Percentiles rank a stretch among this genome's conserved stretches.
phyloP scores from a whole-genome alignment of 1,284 basidiomycete genomes.

The Austroboletus niveus region DNA sequence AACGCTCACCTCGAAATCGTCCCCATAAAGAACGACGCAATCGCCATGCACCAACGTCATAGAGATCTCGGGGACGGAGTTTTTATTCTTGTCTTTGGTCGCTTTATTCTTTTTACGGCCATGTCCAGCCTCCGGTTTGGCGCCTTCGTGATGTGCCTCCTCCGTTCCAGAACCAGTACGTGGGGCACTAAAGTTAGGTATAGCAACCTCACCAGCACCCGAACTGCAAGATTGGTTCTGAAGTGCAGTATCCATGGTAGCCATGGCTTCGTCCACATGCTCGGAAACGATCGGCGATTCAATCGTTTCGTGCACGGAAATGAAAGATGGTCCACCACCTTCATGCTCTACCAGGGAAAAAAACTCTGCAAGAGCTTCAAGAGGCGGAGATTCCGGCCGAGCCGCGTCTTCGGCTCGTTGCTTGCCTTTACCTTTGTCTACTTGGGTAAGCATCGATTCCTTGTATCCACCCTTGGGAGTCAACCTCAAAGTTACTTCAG shows the following conservation, averaged over 20 bases:
- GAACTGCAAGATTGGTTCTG: background rate
- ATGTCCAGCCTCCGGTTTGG: conserved; percentile 4
- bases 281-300: conserved; percentile 3
- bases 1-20: conserved; percentile 50
- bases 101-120: conserved; percentile 16
- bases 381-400: conserved; percentile 2
- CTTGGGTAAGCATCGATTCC: background rate
- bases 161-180: background rate
- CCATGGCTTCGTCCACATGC: background rate
- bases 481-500: conserved; percentile 22
- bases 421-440: conserved; percentile 16
- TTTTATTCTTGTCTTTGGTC: conserved; percentile 17
- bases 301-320: background rate
- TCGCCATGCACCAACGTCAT: conserved; percentile 60
- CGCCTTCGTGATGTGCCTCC: conserved; percentile 1
- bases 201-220: background rate
- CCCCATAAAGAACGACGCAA: conserved; percentile 46
- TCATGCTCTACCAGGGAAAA: background rate
- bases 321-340: background rate
- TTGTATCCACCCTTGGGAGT: conserved; percentile 27
- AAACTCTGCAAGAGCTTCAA: background rate
- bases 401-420: conserved; percentile 6
- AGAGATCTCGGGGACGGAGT: conserved; percentile 29
- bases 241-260: conserved; percentile 4
- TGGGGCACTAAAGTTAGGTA: background rate